Base-by-base conservation (phyloP, 2,329 filamentous ascomycete genomes). In the Claviceps digitariae region DNA sequence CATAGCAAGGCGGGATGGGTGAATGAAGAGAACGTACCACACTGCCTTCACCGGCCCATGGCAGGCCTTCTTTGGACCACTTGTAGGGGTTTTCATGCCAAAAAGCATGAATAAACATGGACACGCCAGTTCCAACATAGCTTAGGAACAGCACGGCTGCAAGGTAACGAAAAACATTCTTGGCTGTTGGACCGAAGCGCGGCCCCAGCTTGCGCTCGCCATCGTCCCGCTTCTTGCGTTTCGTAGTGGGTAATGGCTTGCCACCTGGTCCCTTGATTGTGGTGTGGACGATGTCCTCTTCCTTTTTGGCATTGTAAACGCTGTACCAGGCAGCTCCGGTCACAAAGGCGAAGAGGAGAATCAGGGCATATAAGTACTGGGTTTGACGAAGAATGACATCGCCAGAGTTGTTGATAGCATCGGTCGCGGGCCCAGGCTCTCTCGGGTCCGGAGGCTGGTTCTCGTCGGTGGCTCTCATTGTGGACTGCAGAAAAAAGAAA, bases 241-340 rank as follows among this genome's bases (percentile, higher is more conserved):
- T 86, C 55, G 75, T 79, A 50, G 74, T 66, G n/a, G 89, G 90
- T 52, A 96, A 74, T 36, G 89, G 89, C 67, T 94, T 90, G 59
- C 90, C 91, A 53, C 88, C 90, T 1, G 90, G 90, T n/a, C 90
- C 90, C 52, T 77, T 82, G 58, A 79, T 68, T 34, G 68, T 73
- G 23, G 74, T 77, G 51, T 68, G 66, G 23, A 72, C 64, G 38
- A 72, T 63, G 57, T 74, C 70, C 40, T 77, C 75, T 54, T 74
- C 71, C 52, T 71, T 75, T 58, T 72, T 73, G 31, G 75, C 72
- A 53, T 71, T 74, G 63, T 74, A 67, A 44, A 81, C 70, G 62
- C 76, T 79, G 64, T 79, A 74, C 56, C 74, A 69, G 36, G 73
- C 74, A 46, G 76, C 74, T 52, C 74, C 67, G 41, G 71, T 57